phyloP scores from a whole-genome alignment of 177 flowering plant genomes.

The Tripterygium wilfordii region DNA sequence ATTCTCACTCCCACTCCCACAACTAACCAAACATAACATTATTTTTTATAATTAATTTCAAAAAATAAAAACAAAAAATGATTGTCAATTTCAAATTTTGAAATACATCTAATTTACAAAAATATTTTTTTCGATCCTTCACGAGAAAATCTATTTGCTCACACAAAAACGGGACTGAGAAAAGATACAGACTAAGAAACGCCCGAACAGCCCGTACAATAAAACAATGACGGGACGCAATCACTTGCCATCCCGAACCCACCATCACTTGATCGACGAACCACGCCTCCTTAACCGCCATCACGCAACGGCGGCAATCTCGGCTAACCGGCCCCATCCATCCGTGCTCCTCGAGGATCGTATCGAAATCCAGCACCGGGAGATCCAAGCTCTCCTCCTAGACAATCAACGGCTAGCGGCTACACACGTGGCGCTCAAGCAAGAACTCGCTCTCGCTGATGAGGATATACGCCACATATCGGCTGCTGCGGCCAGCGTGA shows the following conservation, averaged over 20 bases:
- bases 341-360: conserved; percentile 54
- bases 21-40: too few species aligned
- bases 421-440: conserved; percentile 65
- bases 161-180: too few species aligned
- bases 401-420: conserved; percentile 74
- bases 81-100: too few species aligned
- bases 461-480: conserved; percentile 54
- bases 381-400: conserved; percentile 55
- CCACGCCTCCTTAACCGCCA: conserved; percentile 12
- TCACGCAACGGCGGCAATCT: too few species aligned
- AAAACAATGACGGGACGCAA: conserved; percentile 29
- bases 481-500: conserved; percentile 32
- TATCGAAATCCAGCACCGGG: conserved; percentile 36
- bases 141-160: too few species aligned
- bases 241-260: conserved; percentile 2
- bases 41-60: too few species aligned
- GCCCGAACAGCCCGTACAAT: too few species aligned
- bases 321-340: conserved; percentile 1
- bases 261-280: conserved; percentile 12
- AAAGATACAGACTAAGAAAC: too few species aligned
- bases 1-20: too few species aligned
- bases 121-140: too few species aligned
- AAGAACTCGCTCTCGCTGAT: conserved; percentile 50
- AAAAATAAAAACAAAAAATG: too few species aligned
- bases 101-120: too few species aligned